Conservation (phyloP, 108 stramenopile genomes). For the Mediolabrus comicus region DNA sequence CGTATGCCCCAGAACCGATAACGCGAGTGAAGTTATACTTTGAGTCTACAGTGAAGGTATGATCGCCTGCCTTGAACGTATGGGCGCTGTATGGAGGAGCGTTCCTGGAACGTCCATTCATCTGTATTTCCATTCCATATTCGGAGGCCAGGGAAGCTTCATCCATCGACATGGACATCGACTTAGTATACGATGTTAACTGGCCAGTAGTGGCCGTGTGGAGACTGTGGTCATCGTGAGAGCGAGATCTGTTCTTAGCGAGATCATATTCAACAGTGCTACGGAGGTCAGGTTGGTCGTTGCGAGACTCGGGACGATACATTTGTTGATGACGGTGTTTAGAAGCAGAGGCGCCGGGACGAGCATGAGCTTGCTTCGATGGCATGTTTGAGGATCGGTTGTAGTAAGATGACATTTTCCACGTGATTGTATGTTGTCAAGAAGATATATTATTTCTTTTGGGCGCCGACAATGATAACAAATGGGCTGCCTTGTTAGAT, state of each 20-base stretch:
- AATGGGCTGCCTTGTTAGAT: too few relatives aligned
- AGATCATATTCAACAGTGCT: not conserved
- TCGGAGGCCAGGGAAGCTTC: constrained; percentile 42
- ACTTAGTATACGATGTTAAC: constrained; percentile 31
- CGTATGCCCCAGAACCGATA: constrained; percentile 97
- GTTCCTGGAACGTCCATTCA: constrained; percentile 30
- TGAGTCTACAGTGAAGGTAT: constrained; percentile 84
- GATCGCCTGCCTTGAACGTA: constrained; percentile 81
- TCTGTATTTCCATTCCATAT: constrained; percentile 43
- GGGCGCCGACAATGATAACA: too few relatives aligned
- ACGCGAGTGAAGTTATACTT: constrained; percentile 76
- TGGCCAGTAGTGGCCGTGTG: constrained; percentile 40
- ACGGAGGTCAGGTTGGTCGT: not conserved
- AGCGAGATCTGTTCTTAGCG: constrained; percentile 9
- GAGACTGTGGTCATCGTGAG: constrained; percentile 28
- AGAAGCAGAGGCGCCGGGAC: not conserved
- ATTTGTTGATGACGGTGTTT: not conserved
- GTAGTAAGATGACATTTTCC: constrained; percentile 2
- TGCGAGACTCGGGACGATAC: constrained; percentile 1
- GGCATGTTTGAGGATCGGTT: not conserved
- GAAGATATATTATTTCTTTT: not conserved
- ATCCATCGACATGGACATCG: constrained; percentile 41
- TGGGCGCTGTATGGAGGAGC: constrained; percentile 60
- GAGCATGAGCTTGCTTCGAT: not conserved
- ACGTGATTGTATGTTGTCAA: not conserved